Evolutionary conservation across 2,329 filamentous ascomycete species (phyloP), one percentile per base, ranked within the genome.

Genomic region (Ceratocystis smalleyi): DNA sequence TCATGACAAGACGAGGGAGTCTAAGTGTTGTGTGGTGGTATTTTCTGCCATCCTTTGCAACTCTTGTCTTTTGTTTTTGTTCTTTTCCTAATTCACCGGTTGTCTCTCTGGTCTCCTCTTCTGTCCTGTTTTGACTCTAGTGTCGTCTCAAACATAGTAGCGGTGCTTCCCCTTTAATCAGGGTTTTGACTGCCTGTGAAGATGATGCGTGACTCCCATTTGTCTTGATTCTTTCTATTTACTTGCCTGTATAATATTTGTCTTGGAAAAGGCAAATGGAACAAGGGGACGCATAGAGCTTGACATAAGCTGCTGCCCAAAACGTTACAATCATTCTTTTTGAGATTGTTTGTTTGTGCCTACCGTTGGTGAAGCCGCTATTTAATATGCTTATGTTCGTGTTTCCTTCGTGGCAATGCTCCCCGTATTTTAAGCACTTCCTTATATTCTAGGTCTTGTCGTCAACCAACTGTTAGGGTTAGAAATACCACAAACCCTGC

Each of bases 61-160:
- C n/a, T 40, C 30, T 19, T 59, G 5, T 19, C 3, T 43, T 43
- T 60, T 17, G 10, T 60, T 43, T 43, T 17, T 24, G 19, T 60
- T 43, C 43, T 43, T 43, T 60, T 24, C 12, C 10, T 45, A 15
- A 19, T 19, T 43, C 32, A 22, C 12, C 43, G 12, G 35, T 4
- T 60, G 19, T 43, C 22, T 43, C 19, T 24, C 32, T 60, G 12
- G 45, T 17, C 51, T 10, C 10, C 22, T 32, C 27, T n/a, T 55
- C n/a, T 55, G 27, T 8, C 1, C 51, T 8, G n/a, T 55, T 55
- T 55, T 30, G 22, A 55, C 30, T 5, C 51, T 61, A 49, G 59
- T 32, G n/a, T 22, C 59, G 59, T 61, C 59, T 61, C 59, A 54
- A 63, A 40, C 24, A 43, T 54, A 63, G 45, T 35, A 54, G 51